These are phyloP conservation scores for Excoecaria agallocha DNA, from an alignment of 345 rosid genomes.

Conservation along the genomic window DNA sequence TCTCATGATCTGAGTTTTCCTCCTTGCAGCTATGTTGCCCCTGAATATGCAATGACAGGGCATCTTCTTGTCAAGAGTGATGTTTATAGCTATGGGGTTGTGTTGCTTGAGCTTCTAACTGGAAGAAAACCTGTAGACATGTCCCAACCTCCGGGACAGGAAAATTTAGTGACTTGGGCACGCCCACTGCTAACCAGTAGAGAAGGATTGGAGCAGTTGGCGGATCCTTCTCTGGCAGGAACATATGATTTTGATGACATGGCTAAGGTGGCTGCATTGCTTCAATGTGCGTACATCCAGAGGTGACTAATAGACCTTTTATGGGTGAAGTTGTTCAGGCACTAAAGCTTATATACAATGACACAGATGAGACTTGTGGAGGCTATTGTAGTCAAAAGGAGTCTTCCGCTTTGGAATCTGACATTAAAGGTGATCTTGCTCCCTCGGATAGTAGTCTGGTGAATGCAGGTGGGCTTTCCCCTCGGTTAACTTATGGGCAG, in stretches of 20 bases:
- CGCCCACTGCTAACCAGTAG: slow-evolving; percentile 77
- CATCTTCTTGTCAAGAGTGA: slow-evolving; percentile 98
- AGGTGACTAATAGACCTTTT: slow-evolving; percentile 90
- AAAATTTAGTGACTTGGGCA: slow-evolving; percentile 96
- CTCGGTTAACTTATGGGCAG: slow-evolving; percentile 68
- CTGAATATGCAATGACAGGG: slow-evolving; percentile 99
- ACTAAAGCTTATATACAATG: slow-evolving; percentile 86
- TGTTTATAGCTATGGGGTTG: slow-evolving; percentile 97
- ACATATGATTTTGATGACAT: slow-evolving; percentile 78
- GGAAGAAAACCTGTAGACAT: slow-evolving; percentile 98
- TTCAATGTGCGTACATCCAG: slow-evolving; percentile 95
- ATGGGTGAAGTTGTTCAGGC: slow-evolving; percentile 99
- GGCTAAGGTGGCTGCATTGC: slow-evolving; percentile 99
- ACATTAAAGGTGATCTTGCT: slow-evolving; percentile 70
- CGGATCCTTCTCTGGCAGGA: slow-evolving; percentile 77
- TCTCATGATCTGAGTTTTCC: slow-evolving; percentile 2
- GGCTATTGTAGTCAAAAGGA: slow-evolving; percentile 83
- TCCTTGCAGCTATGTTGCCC: slow-evolving; percentile 87
- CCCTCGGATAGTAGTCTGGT: slow-evolving; percentile 90
- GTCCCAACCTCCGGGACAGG: slow-evolving; percentile 97
- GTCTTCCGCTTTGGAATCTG: slow-evolving; percentile 77
- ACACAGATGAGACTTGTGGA: slow-evolving; percentile 71
- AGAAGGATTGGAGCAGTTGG: slow-evolving; percentile 84
- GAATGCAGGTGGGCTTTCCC: slow-evolving; percentile 69
- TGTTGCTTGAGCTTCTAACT: slow-evolving; percentile 93